Base-by-base conservation (phyloP, 495 filamentous ascomycete species). In the Cairneyella variabilis region DNA sequence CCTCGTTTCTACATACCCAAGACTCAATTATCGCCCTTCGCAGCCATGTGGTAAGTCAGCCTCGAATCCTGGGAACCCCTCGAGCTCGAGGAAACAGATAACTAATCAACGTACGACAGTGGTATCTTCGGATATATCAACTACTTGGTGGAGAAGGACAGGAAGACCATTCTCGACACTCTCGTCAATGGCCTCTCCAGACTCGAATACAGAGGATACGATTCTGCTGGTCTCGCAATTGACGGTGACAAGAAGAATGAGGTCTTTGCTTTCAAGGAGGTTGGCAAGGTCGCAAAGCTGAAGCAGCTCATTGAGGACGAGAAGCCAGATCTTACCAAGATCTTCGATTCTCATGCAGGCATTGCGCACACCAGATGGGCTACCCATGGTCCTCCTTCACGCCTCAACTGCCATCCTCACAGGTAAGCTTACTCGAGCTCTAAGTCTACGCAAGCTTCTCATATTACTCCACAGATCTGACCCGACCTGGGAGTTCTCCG, bases 341-440 rank as follows among this genome's bases (percentile, higher is more conserved):
- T 89, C 60, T 97, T 96, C 69, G 93, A 97, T 68, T 97, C 90
- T 47, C 93, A 97, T 72, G 90, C 88, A 68, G 93, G 92, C 67
- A 98, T 98, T 75, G 88, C 93, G 62, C 93, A 98, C 82, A 98
- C 93, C 53, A 85, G 93, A 65, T 98, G 93, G 93, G 93, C 93
- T 56, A 98, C 93, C 54, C 93, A 98, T 75, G 93, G 93, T 53
- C 85, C 87, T 47, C 93, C 93, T 22, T 96, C 91, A 48, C 88
- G 92, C 58, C 59, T 85, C 61, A 98, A 97, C 79, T 98, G 93
- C 82, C 93, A 98, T 74, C 93, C 93, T 57, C 92, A 97, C 79
- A 83, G 91, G 90, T 95, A 83, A 71, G 80, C 12, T n/a, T 22
- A 25, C 12, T 34, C 53, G 1, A 1, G 20, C 14, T 12, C 36